These are phyloP conservation scores for Herpotrichia juniperi DNA, from an alignment of 2,329 filamentous ascomycete species.

Conservation along the genomic window DNA sequence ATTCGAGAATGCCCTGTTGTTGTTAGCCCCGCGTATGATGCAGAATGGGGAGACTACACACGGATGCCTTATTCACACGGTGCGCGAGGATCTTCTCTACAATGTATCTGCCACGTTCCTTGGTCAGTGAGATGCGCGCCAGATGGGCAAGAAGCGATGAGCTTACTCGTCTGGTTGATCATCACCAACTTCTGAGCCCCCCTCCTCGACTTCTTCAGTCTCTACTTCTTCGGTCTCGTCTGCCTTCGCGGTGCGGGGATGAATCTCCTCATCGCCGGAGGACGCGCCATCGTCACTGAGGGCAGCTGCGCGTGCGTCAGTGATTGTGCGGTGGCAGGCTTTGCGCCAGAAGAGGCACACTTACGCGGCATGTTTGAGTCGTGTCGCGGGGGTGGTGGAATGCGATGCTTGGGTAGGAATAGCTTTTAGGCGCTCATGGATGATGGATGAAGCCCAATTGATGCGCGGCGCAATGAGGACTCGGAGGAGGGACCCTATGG, in stretches of 20 bases:
- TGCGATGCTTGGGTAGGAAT: neutral
- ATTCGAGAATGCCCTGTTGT: conserved; percentile 49
- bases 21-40: conserved; percentile 8
- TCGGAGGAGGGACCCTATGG: conserved; percentile 8
- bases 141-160: conserved; percentile 13
- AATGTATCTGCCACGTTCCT: conserved; percentile 63
- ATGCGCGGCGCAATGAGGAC: conserved; percentile 8
- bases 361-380: conserved; percentile 40
- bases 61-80: conserved; percentile 62
- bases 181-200: conserved; percentile 35
- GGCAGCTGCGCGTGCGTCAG: conserved; percentile 41
- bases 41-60: neutral
- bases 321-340: neutral
- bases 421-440: conserved; percentile 8
- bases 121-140: conserved; percentile 23
- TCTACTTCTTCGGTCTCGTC: conserved; percentile 26
- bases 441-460: conserved; percentile 16
- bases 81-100: conserved; percentile 77
- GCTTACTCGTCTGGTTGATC: conserved; percentile 54
- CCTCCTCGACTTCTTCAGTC: conserved; percentile 25
- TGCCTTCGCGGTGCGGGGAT: conserved; percentile 17
- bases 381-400: conserved; percentile 15
- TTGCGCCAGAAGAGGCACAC: conserved; percentile 18
- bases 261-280: conserved; percentile 36
- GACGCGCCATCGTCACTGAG: conserved; percentile 45